phyloP scores from a whole-genome alignment of 2,329 filamentous ascomycete species.

The Ophiostoma sp. region DNA sequence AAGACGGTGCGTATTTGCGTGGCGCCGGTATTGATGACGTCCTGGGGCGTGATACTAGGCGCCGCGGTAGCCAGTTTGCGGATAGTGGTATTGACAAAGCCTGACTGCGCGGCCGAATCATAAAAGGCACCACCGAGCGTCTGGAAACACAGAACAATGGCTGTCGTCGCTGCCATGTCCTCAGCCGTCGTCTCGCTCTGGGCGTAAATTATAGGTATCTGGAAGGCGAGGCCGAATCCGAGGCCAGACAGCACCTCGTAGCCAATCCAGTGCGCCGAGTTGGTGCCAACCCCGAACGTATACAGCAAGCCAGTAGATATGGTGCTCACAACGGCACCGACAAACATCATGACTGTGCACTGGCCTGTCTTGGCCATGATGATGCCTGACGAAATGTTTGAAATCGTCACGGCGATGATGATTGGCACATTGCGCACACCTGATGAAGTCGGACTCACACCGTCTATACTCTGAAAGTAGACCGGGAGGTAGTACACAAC shows the following conservation, averaged over 20 bases:
- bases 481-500: constrained; percentile 44
- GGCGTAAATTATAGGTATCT: constrained; percentile 41
- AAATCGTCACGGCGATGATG: constrained; percentile 36
- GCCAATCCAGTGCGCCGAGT: constrained; percentile 40
- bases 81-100: constrained; percentile 38
- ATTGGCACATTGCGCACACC: constrained; percentile 41
- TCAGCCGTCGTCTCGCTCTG: constrained; percentile 32
- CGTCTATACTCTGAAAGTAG: constrained; percentile 47
- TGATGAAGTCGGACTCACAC: constrained; percentile 34
- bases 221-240: constrained; percentile 41
- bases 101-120: constrained; percentile 37
- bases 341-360: constrained; percentile 34
- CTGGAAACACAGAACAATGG: constrained; percentile 37
- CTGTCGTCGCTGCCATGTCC: constrained; percentile 38
- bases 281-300: constrained; percentile 34
- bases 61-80: constrained; percentile 27
- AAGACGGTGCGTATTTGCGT: constrained; percentile 50
- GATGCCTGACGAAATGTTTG: constrained; percentile 34
- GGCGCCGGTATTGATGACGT: constrained; percentile 36
- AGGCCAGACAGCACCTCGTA: constrained; percentile 45
- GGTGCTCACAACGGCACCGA: constrained; percentile 31
- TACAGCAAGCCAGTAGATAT: constrained; percentile 38
- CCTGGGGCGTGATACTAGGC: constrained; percentile 18
- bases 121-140: constrained; percentile 46
- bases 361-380: constrained; percentile 33